phyloP scores from a whole-genome alignment of 1,284 basidiomycete genomes.

The Ustilago curta region DNA sequence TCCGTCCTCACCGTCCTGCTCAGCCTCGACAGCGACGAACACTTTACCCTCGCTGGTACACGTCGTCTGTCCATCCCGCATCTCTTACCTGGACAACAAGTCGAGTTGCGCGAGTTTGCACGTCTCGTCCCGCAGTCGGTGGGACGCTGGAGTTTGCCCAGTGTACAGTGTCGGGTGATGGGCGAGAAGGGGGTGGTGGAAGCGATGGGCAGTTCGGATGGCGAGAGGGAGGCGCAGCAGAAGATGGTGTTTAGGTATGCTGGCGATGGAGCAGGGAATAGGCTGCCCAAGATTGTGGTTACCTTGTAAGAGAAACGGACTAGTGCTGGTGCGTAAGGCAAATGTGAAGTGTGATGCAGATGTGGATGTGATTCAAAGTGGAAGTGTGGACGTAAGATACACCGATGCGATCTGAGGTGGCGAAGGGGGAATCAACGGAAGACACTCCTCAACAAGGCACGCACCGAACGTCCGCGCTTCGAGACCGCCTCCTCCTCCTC shows the following conservation, averaged over 20 bases:
- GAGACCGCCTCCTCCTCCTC: too few species aligned
- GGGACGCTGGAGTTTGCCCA: slow-evolving; percentile 6
- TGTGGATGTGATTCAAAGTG: too few species aligned
- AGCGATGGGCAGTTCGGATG: neutral
- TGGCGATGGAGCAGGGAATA: neutral
- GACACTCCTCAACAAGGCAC: too few species aligned
- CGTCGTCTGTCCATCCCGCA: slow-evolving; percentile 27
- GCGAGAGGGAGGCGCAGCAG: neutral
- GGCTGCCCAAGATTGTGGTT: slow-evolving; percentile 7
- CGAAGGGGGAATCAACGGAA: too few species aligned
- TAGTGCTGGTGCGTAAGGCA: too few species aligned
- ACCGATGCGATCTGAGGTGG: too few species aligned
- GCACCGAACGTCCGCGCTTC: too few species aligned
- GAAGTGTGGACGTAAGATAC: too few species aligned
- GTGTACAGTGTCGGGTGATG: neutral
- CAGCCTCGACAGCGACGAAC: slow-evolving; percentile 27
- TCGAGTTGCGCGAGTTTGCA: neutral
- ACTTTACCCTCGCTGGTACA: slow-evolving; percentile 29
- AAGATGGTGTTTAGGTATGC: slow-evolving; percentile 1
- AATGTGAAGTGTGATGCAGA: neutral
- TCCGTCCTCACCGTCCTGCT: slow-evolving; percentile 13
- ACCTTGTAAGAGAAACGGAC: neutral
- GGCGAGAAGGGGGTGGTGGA: slow-evolving; percentile 9
- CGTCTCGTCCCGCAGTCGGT: slow-evolving; percentile 19
- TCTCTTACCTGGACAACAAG: slow-evolving; percentile 14